Conservation (phyloP, 78 protist species). For the Dictyostelium firmibasis region DNA sequence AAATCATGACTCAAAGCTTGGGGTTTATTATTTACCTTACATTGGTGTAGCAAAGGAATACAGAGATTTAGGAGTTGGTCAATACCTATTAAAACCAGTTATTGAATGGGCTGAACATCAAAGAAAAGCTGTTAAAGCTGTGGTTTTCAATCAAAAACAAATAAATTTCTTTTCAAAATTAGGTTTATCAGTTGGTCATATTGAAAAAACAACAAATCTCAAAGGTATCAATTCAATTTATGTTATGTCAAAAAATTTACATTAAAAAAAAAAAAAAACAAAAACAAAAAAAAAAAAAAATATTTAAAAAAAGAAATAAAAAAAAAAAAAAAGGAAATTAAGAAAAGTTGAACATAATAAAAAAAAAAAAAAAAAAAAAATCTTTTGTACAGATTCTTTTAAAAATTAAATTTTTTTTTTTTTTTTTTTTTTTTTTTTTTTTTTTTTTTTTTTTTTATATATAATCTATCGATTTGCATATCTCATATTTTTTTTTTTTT, state of each 20-base stretch:
- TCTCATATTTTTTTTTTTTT: neutral
- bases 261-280: neutral
- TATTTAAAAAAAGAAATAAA: neutral
- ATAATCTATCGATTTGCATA: neutral
- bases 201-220: neutral
- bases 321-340: neutral
- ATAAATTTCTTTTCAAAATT: conserved; percentile 21
- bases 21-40: conserved; percentile 28
- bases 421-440: too few relatives aligned
- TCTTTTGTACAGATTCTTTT: neutral
- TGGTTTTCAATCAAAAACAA: conserved; percentile 3
- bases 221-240: conserved; percentile 44
- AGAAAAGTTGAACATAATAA: too few relatives aligned
- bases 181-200: conserved; percentile 4
- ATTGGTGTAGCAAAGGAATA: conserved; percentile 30
- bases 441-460: too few relatives aligned
- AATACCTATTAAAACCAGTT: conserved; percentile 26
- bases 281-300: neutral
- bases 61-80: conserved; percentile 32
- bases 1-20: neutral
- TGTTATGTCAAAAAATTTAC: conserved; percentile 1
- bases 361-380: neutral
- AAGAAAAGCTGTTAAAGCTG: neutral
- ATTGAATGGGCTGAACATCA: conserved; percentile 53
- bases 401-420: too few relatives aligned